Percentiles rank a stretch among this genome's conserved stretches.
Evolutionary conservation across 306 rosid genomes (phyloP).

Genomic region (Rosa chinensis): DNA sequence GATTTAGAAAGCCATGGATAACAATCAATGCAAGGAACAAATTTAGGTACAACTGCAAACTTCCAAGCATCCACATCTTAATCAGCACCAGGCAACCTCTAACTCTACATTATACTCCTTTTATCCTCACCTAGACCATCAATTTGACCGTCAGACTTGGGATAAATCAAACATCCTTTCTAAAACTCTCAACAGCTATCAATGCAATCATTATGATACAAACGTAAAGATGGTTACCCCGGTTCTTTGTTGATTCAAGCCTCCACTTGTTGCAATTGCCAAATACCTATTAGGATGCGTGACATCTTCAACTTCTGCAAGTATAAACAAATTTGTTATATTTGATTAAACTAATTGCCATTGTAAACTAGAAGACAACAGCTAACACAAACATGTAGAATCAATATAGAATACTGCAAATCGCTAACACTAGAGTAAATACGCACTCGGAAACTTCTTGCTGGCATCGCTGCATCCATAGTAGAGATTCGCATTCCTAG

Average conservation of each 20-base stretch:
- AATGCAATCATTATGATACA: not conserved
- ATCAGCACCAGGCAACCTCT: not conserved
- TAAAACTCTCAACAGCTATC: not conserved
- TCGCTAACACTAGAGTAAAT: not conserved
- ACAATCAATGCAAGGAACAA: slow-evolving; percentile 12
- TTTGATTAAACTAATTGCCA: slow-evolving; percentile 21
- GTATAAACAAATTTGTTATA: not conserved
- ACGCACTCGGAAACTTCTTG: slow-evolving; percentile 80
- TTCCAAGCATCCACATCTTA: slow-evolving; percentile 4
- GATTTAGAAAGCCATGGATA: slow-evolving; percentile 7
- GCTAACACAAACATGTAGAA: not conserved
- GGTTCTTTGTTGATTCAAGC: slow-evolving; percentile 97
- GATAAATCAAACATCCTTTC: not conserved
- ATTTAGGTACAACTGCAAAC: slow-evolving; percentile 8
- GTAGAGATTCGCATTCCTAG: slow-evolving; percentile 67
- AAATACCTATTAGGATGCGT: slow-evolving; percentile 63
- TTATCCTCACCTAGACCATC: not conserved
- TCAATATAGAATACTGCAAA: not conserved
- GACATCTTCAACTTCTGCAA: slow-evolving; percentile 62
- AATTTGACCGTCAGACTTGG: not conserved
- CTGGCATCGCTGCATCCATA: slow-evolving; percentile 78
- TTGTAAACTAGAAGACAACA: not conserved
- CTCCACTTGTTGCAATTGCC: slow-evolving; percentile 97
- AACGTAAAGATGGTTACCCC: slow-evolving; percentile 59
- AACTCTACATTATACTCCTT: not conserved